Evolutionary conservation across 257 asterid species (phyloP), one percentile per base, ranked within the genome.

Genomic region (Salvia miltiorrhiza): DNA sequence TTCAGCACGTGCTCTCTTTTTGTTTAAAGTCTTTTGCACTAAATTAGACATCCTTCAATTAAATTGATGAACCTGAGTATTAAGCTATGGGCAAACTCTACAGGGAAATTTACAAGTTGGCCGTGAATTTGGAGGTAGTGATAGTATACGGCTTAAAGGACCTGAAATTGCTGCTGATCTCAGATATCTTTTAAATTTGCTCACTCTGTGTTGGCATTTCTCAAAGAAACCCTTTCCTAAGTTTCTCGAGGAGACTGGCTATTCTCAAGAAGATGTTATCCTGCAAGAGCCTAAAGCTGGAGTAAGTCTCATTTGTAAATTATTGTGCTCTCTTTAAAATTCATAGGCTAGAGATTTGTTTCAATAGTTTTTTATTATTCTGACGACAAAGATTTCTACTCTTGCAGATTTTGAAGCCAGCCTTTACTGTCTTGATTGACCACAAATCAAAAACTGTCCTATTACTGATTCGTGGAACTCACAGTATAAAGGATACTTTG

Each of bases 281-380:
- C 92, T 94, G 59, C 99, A 94, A 78, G 97, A 94, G 79, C 96
- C 99, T 40, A 94, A 94, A 85, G 99, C 99, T 50, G 99, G 97
- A 69, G 99, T 94, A 81, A 75, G 97, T 86, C 71, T 23, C 19
- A 44, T 32, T 48, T 21, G 9, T 48, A n/a, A 54, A 33, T 35
- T 4, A 59, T 71, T 71, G 56, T 48, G 4, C 60, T 50, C 48
- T 64, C 56, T 43, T 66, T 53, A 33, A 53, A 53, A 7, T 61
- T 57, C 60, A 39, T 63, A 24, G 37, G 17, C 41, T 57, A 19
- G 53, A 26, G 43, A 54, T 63, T 19, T 66, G 17, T 26, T 68
- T 48, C 39, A 56, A n/a, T 47, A 10, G 35, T 14, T 54, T 53
- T 48, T 17, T 24, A 43, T 45, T 23, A 7, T 32, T 53, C 60